phyloP scores from a whole-genome alignment of 176 grass and related monocot species.

The Musa acuminata region DNA sequence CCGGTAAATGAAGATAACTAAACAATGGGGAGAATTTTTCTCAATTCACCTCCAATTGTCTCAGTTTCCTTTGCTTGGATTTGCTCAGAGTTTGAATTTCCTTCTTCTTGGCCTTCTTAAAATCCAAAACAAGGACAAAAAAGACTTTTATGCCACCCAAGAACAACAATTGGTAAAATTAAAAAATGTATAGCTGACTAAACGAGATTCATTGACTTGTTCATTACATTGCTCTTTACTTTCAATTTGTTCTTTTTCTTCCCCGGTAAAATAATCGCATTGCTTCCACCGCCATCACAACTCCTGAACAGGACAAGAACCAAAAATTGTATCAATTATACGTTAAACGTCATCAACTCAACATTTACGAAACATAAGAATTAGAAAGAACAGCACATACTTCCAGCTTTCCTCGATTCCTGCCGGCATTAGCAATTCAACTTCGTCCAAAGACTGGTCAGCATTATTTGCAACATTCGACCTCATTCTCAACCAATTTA shows the following conservation, averaged over 20 bases:
- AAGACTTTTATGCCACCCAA: background rate
- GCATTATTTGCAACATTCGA: background rate
- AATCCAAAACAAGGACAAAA: slow-evolving; percentile 24
- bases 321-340: background rate
- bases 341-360: background rate
- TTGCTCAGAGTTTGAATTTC: slow-evolving; percentile 64
- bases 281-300: slow-evolving; percentile 49
- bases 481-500: background rate
- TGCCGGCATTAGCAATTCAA: background rate
- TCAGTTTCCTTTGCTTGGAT: slow-evolving; percentile 58
- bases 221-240: slow-evolving; percentile 48
- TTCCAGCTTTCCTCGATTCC: background rate
- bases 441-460: background rate
- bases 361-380: background rate
- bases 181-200: background rate
- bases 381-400: background rate
- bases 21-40: background rate
- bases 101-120: slow-evolving; percentile 38
- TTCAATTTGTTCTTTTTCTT: slow-evolving; percentile 59
- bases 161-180: background rate
- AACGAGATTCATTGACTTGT: background rate
- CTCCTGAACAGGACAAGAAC: slow-evolving; percentile 5
- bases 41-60: slow-evolving; percentile 52
- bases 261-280: slow-evolving; percentile 50
- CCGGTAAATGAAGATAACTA: background rate